These are phyloP conservation scores for Diaporthe sp. DNA, from an alignment of 2,329 filamentous ascomycete genomes.

Conservation along the genomic window DNA sequence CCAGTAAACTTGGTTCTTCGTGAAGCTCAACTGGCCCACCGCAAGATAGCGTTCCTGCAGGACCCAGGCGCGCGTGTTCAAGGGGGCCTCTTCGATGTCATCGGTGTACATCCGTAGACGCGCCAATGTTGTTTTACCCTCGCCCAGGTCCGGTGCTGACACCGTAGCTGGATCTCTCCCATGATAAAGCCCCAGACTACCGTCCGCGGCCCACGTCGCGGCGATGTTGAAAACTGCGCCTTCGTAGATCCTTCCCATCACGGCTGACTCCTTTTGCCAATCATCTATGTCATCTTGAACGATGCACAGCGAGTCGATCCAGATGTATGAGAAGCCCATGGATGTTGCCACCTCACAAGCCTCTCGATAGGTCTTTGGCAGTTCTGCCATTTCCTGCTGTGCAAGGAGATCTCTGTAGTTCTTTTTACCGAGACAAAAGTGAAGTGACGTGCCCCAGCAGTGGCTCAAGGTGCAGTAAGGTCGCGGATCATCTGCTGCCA, in stretches of 20 bases:
- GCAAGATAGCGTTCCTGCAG: constrained; percentile 45
- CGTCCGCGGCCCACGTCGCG: neutral
- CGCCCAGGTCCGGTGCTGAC: neutral
- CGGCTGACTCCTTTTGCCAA: neutral
- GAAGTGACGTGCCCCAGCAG: neutral
- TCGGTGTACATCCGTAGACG: neutral
- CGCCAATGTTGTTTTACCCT: neutral
- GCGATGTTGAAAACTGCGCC: constrained; percentile 12
- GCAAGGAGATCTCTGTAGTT: neutral
- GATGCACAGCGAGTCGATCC: constrained; percentile 19
- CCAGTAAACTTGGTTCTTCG: constrained; percentile 41
- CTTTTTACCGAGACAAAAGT: neutral
- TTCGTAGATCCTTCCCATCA: constrained; percentile 20
- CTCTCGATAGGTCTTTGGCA: neutral
- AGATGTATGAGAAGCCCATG: neutral
- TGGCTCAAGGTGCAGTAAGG: constrained; percentile 3
- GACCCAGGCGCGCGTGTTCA: constrained; percentile 44
- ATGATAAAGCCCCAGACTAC: neutral
- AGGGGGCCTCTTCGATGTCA: neutral
- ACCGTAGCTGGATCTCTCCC: neutral
- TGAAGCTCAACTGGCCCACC: constrained; percentile 43
- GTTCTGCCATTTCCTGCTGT: neutral
- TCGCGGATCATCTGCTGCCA: neutral
- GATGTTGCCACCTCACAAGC: neutral
- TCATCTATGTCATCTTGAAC: neutral